Percentiles rank a stretch among this genome's conserved stretches.
phyloP scores from a whole-genome alignment of 495 filamentous ascomycete genomes.

The Neurospora cerealis region DNA sequence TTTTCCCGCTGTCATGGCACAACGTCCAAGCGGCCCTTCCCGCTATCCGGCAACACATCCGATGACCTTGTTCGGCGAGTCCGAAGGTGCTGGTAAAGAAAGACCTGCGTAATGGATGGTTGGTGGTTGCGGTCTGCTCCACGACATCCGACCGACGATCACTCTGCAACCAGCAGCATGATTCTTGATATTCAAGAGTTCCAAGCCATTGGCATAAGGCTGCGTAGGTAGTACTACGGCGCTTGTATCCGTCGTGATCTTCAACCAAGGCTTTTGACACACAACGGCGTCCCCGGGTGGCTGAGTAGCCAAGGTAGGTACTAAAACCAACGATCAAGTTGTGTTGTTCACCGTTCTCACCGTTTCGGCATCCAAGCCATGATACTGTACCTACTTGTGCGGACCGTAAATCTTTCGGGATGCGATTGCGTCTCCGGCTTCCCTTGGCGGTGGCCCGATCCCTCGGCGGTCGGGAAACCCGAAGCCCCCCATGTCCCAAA shows the following conservation, averaged over 20 bases:
- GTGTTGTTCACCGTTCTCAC: not conserved
- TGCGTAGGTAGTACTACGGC: not conserved
- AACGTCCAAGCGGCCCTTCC: not conserved
- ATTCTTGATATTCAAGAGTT: not conserved
- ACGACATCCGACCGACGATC: not conserved
- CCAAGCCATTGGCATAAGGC: not conserved
- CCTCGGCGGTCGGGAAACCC: not conserved
- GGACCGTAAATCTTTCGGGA: not conserved
- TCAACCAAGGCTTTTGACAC: not conserved
- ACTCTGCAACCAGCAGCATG: not conserved
- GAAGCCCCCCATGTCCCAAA: not conserved
- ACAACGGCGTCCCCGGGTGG: not conserved
- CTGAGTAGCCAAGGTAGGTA: not conserved
- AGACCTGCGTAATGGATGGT: not conserved
- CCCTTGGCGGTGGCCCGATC: not conserved
- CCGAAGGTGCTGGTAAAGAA: not conserved
- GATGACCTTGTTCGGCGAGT: not conserved
- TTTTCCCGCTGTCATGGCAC: not conserved
- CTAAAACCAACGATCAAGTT: not conserved
- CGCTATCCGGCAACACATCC: not conserved
- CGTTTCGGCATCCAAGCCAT: not conserved
- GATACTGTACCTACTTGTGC: not conserved
- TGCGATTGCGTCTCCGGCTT: not conserved
- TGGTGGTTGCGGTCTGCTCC: not conserved
- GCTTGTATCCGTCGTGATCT: not conserved